Percentiles rank a stretch among this genome's conserved stretches.
These are phyloP conservation scores for Chalciporus sp. DNA, from an alignment of 1,284 basidiomycete species.

Conservation along the genomic window DNA sequence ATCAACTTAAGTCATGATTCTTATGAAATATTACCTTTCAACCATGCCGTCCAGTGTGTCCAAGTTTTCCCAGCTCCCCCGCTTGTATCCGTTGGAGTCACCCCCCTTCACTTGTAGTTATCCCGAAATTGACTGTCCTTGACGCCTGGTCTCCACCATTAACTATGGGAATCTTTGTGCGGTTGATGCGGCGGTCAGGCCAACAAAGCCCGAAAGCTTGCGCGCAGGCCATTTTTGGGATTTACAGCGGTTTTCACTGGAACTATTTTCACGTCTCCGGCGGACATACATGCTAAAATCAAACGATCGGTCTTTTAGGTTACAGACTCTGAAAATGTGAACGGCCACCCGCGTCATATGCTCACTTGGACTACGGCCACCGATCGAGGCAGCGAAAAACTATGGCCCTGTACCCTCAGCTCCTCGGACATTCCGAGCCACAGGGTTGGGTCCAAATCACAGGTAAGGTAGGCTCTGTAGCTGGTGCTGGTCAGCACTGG, in stretches of 20 bases:
- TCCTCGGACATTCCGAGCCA: slow-evolving; percentile 24
- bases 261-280: slow-evolving; percentile 22
- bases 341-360: slow-evolving; percentile 16
- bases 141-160: slow-evolving; percentile 9
- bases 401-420: slow-evolving; percentile 1
- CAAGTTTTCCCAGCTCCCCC: slow-evolving; percentile 21
- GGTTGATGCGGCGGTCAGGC: slow-evolving; percentile 18
- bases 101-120: slow-evolving; percentile 7
- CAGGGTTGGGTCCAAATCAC: slow-evolving; percentile 6
- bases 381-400: slow-evolving; percentile 8
- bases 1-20: slow-evolving; percentile 12
- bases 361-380: slow-evolving; percentile 8
- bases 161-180: slow-evolving; percentile 26
- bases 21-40: slow-evolving; percentile 14
- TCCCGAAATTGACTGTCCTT: slow-evolving; percentile 7
- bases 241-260: slow-evolving; percentile 30
- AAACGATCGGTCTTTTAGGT: slow-evolving; percentile 10
- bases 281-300: not conserved
- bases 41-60: slow-evolving; percentile 11
- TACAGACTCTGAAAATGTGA: slow-evolving; percentile 15
- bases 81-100: slow-evolving; percentile 14
- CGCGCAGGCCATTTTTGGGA: slow-evolving; percentile 3
- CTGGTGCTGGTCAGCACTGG: slow-evolving; percentile 10
- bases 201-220: slow-evolving; percentile 26
- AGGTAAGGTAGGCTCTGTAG: slow-evolving; percentile 13